These are phyloP conservation scores for Zygotorulaspora florentina DNA, from an alignment of 805 yeast genomes.

Conservation along the genomic window DNA sequence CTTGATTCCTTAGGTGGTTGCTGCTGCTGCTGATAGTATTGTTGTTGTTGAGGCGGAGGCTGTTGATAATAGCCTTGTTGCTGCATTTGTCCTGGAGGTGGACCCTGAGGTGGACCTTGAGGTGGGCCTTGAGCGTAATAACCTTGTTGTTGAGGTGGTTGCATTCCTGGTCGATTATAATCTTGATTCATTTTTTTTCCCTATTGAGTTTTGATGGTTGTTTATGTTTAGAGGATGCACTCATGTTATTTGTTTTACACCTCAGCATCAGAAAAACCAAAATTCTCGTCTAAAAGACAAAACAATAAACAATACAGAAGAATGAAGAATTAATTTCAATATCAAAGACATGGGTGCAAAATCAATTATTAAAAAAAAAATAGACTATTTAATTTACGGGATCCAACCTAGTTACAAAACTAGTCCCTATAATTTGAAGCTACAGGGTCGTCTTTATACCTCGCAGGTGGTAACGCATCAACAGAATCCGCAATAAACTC, in stretches of 20 bases:
- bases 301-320: conserved; percentile 3
- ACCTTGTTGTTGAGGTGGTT: conserved; percentile 22
- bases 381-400: neutral
- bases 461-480: conserved; percentile 24
- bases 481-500: conserved; percentile 53
- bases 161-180: conserved; percentile 19
- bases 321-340: neutral
- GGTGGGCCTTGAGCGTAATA: conserved; percentile 24
- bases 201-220: too few relatives aligned
- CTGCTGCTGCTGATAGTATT: conserved; percentile 28
- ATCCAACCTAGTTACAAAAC: neutral
- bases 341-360: neutral
- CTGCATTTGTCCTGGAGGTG: conserved; percentile 17
- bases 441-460: conserved; percentile 27
- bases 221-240: too few relatives aligned
- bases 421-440: conserved; percentile 20
- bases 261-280: neutral
- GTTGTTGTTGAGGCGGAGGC: conserved; percentile 24
- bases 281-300: neutral
- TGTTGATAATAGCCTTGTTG: conserved; percentile 28
- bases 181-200: conserved; percentile 12
- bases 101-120: conserved; percentile 11
- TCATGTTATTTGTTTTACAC: too few relatives aligned
- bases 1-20: conserved; percentile 24
- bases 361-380: neutral